Conservation (phyloP, 2,329 filamentous ascomycete species). For the Pseudogymnoascus sp. region DNA sequence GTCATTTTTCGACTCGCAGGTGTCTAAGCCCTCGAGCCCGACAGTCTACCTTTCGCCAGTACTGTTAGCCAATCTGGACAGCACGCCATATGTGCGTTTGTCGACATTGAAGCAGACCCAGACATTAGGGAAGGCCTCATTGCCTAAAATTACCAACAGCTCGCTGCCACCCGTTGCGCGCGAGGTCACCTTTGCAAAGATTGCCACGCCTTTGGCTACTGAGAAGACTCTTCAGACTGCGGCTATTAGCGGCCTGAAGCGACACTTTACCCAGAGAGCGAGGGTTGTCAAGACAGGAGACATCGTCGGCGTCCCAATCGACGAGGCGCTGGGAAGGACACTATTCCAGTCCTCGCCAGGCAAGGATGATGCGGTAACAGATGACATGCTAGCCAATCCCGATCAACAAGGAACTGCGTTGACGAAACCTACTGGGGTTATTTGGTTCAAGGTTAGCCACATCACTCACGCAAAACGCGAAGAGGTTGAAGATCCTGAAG, state of each 20-base stretch:
- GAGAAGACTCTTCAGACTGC: slow-evolving; percentile 80
- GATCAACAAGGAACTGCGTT: slow-evolving; percentile 41
- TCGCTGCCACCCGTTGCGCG: slow-evolving; percentile 52
- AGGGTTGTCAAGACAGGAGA: slow-evolving; percentile 82
- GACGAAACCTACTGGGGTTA: slow-evolving; percentile 47
- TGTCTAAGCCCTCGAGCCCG: slow-evolving; percentile 51
- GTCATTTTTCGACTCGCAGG: slow-evolving; percentile 62
- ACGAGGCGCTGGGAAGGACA: slow-evolving; percentile 73
- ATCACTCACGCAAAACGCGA: slow-evolving; percentile 51
- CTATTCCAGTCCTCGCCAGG: slow-evolving; percentile 62
- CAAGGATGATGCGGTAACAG: slow-evolving; percentile 57
- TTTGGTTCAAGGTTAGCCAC: slow-evolving; percentile 88
- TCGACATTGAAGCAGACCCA: slow-evolving; percentile 54
- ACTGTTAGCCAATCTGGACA: slow-evolving; percentile 76
- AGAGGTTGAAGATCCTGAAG: slow-evolving; percentile 45
- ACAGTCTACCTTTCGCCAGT: slow-evolving; percentile 75
- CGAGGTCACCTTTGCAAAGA: slow-evolving; percentile 81
- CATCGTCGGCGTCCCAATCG: slow-evolving; percentile 79
- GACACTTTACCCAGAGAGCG: slow-evolving; percentile 75
- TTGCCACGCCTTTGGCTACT: slow-evolving; percentile 81
- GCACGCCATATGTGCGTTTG: slow-evolving; percentile 70
- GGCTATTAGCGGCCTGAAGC: slow-evolving; percentile 77
- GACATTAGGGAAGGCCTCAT: slow-evolving; percentile 41
- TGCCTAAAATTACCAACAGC: slow-evolving; percentile 48
- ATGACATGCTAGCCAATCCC: slow-evolving; percentile 53